Evolutionary conservation across 2,329 filamentous ascomycete genomes (phyloP).

Genomic region (Graphiopsis chlorocephala): DNA sequence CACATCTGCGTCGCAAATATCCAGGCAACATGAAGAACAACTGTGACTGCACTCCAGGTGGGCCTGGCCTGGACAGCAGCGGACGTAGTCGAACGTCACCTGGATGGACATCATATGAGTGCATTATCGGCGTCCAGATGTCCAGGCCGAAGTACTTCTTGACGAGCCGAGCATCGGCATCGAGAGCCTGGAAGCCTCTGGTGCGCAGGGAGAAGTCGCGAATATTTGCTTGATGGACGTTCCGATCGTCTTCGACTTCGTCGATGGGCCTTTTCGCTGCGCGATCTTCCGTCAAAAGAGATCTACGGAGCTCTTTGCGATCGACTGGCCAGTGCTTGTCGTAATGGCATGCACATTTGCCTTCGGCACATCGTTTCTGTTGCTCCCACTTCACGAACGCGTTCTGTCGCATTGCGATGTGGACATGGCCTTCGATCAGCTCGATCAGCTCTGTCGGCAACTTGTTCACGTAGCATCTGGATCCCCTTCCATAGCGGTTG

Average conservation of each 20-base stretch:
- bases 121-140: neutral
- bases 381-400: neutral
- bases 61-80: neutral
- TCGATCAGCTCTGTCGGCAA: constrained; percentile 5
- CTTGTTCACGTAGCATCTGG: neutral
- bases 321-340: neutral
- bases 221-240: neutral
- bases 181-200: neutral
- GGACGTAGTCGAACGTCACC: neutral
- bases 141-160: neutral
- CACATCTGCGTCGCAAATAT: neutral
- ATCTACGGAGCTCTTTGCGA: neutral
- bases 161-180: neutral
- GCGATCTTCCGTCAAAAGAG: neutral
- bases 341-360: neutral
- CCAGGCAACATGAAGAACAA: neutral
- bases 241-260: neutral
- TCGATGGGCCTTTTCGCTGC: neutral
- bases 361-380: neutral
- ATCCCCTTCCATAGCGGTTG: constrained; percentile 1
- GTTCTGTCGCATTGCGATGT: neutral
- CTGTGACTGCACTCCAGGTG: neutral
- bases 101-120: neutral
- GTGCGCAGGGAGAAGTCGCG: neutral
- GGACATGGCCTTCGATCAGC: neutral